phyloP scores from a whole-genome alignment of 371 early-diverging fungal genomes.

The Rhizopus microsporus region DNA sequence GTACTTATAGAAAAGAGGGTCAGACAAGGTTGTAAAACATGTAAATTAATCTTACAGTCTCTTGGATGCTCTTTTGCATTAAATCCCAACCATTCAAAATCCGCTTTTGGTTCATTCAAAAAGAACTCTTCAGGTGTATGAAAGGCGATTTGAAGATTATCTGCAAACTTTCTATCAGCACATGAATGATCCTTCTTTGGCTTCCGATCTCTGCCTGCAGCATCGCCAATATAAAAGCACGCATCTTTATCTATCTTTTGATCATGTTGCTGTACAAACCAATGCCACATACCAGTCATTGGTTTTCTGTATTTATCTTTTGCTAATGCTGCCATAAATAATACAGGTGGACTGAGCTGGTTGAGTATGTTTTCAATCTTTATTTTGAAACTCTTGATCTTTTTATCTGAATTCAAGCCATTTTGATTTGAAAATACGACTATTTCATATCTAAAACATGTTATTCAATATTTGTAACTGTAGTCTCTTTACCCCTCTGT shows the following conservation, averaged over 20 bases:
- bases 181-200: constrained; percentile 76
- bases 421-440: constrained; percentile 79
- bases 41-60: constrained; percentile 3
- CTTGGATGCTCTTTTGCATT: constrained; percentile 50
- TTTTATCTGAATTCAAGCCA: constrained; percentile 47
- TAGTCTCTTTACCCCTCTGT: constrained; percentile 55
- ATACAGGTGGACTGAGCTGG: constrained; percentile 53
- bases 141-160: constrained; percentile 71
- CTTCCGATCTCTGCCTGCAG: constrained; percentile 75
- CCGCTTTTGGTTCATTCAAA: constrained; percentile 47
- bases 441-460: constrained; percentile 54
- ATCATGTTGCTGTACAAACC: constrained; percentile 47
- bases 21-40: not conserved
- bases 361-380: constrained; percentile 52
- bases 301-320: constrained; percentile 85
- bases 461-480: not conserved
- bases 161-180: constrained; percentile 85
- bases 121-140: constrained; percentile 88
- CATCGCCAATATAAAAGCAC: constrained; percentile 90
- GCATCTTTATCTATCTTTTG: constrained; percentile 36
- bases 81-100: constrained; percentile 58
- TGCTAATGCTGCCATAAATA: constrained; percentile 63
- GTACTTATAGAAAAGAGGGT: constrained; percentile 5
- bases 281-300: constrained; percentile 83
- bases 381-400: constrained; percentile 52